phyloP scores from a whole-genome alignment of 1,139 yeast species.

The Nakaseomyces sp. region DNA sequence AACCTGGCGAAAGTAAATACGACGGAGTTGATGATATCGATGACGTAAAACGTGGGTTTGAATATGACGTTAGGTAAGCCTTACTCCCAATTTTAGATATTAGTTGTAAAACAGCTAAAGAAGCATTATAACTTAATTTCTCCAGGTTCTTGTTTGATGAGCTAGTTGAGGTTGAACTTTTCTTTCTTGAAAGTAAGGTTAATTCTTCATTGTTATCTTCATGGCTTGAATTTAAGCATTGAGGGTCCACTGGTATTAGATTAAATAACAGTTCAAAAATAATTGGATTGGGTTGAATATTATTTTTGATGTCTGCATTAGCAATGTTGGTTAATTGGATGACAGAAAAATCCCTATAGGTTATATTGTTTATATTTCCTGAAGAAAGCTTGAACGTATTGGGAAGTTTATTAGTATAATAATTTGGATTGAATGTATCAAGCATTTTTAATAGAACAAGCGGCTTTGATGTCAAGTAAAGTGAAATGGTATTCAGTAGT shows the following conservation, averaged over 20 bases:
- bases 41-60: slow-evolving; percentile 8
- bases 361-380: slow-evolving; percentile 29
- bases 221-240: slow-evolving; percentile 10
- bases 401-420: slow-evolving; percentile 42
- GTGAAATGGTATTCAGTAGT: slow-evolving; percentile 49
- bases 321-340: slow-evolving; percentile 42
- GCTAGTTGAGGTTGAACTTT: slow-evolving; percentile 6
- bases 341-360: slow-evolving; percentile 55
- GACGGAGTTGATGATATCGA: neutral
- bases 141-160: slow-evolving; percentile 1
- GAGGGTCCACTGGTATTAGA: slow-evolving; percentile 40
- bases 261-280: slow-evolving; percentile 53
- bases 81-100: slow-evolving; percentile 31
- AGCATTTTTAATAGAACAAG: slow-evolving; percentile 36
- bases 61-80: slow-evolving; percentile 20
- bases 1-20: slow-evolving; percentile 23
- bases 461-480: slow-evolving; percentile 51
- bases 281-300: slow-evolving; percentile 37
- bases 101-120: slow-evolving; percentile 48
- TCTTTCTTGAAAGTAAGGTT: slow-evolving; percentile 26
- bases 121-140: slow-evolving; percentile 54
- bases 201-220: slow-evolving; percentile 30
- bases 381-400: slow-evolving; percentile 35
- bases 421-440: slow-evolving; percentile 36
- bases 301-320: slow-evolving; percentile 31